These are phyloP conservation scores for Cetradonia linearis DNA, from an alignment of 495 filamentous ascomycete genomes.

Conservation along the genomic window DNA sequence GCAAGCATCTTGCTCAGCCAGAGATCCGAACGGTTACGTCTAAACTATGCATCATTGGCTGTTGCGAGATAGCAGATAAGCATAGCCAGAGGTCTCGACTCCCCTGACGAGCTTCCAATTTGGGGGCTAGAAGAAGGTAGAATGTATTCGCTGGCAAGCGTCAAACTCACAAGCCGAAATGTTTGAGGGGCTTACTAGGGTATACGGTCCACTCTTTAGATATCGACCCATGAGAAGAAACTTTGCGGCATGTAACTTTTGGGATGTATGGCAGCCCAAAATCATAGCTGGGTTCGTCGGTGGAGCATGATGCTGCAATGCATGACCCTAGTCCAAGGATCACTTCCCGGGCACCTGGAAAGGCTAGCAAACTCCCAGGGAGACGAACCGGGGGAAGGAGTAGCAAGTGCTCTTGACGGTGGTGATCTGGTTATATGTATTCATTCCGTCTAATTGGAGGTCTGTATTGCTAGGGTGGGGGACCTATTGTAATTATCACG, in stretches of 20 bases:
- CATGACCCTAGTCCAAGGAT: background rate
- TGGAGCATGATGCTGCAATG: conserved; percentile 4
- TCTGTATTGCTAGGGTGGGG: background rate
- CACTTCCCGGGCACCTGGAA: background rate
- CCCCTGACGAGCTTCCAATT: conserved; percentile 5
- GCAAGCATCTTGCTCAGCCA: conserved; percentile 3
- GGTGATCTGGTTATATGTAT: background rate
- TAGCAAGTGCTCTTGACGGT: background rate
- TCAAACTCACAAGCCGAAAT: conserved; percentile 5
- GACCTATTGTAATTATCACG: background rate
- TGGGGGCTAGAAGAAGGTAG: conserved; percentile 5
- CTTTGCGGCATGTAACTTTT: conserved; percentile 10
- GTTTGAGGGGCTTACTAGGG: conserved; percentile 4
- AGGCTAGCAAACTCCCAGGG: background rate
- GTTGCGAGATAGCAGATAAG: conserved; percentile 10
- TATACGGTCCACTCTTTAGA: background rate
- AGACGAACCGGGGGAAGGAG: background rate
- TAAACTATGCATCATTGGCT: background rate
- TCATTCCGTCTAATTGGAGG: background rate
- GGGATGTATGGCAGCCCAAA: conserved; percentile 12
- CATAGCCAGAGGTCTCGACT: background rate
- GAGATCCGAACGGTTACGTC: background rate
- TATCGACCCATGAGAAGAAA: background rate
- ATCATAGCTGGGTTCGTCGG: background rate
- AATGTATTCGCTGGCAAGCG: conserved; percentile 19